Percentiles rank a stretch among this genome's conserved stretches.
phyloP scores from a whole-genome alignment of 23 red algal species.

The Chondrus crispus region DNA sequence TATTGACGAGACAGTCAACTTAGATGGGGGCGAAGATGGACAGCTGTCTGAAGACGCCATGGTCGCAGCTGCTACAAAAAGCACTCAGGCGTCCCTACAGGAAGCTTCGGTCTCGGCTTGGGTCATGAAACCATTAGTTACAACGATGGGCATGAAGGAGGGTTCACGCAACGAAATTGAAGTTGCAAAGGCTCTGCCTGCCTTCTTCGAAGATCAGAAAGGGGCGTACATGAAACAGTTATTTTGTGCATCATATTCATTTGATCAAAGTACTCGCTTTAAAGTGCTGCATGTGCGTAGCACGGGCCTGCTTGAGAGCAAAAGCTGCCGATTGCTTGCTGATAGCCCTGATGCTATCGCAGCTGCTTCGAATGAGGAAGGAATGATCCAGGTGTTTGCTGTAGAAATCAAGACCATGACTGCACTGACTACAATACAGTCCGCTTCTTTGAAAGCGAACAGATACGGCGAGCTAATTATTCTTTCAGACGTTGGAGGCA shows the following conservation, averaged over 20 bases:
- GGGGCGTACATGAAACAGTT: neutral
- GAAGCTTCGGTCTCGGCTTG: neutral
- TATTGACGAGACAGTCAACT: neutral
- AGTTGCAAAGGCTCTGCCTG: neutral
- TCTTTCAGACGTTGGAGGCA: neutral
- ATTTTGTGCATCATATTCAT: too few relatives aligned
- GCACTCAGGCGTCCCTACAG: neutral
- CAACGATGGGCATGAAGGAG: neutral
- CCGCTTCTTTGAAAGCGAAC: neutral
- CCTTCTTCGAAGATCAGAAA: neutral
- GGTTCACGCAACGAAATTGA: neutral
- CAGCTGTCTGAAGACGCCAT: neutral
- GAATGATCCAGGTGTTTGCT: neutral
- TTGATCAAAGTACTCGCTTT: too few relatives aligned
- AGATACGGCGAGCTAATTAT: neutral
- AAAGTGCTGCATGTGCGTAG: neutral
- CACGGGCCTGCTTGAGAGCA: neutral
- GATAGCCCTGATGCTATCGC: constrained; percentile 10
- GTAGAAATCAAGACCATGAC: constrained; percentile 32
- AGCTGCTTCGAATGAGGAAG: neutral
- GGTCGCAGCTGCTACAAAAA: neutral
- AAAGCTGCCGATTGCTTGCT: neutral
- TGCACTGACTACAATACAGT: neutral
- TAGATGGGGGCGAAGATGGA: neutral
- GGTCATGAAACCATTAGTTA: constrained; percentile 32